Conservation (phyloP, 2,329 filamentous ascomycete species). For the Tetracladium maxilliforme region DNA sequence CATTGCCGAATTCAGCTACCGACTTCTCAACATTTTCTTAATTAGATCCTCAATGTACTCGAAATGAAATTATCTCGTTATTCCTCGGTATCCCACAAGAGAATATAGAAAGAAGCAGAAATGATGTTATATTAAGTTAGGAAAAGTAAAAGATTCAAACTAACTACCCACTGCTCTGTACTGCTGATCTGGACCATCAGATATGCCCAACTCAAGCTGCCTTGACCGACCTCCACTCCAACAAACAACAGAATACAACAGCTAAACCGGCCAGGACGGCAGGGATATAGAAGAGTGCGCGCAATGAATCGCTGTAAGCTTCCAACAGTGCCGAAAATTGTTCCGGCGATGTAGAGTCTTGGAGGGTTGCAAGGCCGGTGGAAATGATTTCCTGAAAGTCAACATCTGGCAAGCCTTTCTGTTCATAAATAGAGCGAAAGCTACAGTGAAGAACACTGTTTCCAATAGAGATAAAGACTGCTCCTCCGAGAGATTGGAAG, state of each 20-base stretch:
- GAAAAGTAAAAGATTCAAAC: too few species aligned
- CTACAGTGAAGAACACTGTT: constrained; percentile 24
- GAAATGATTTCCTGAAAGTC: constrained; percentile 10
- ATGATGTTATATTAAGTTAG: too few species aligned
- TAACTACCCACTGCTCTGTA: too few species aligned
- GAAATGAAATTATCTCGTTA: too few species aligned
- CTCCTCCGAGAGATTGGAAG: constrained; percentile 26
- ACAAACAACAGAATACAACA: constrained; percentile 28
- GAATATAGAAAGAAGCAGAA: too few species aligned
- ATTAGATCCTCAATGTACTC: too few species aligned
- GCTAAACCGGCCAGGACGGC: constrained; percentile 30
- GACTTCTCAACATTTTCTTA: too few species aligned
- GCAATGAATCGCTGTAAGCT: constrained; percentile 40
- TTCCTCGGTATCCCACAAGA: too few species aligned
- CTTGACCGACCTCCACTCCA: constrained; percentile 29
- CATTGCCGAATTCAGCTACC: too few species aligned
- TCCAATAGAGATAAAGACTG: constrained; percentile 28
- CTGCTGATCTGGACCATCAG: too few species aligned
- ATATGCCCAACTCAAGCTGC: too few species aligned
- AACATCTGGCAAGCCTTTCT: constrained; percentile 7
- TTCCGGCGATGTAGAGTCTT: constrained; percentile 22
- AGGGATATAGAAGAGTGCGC: constrained; percentile 37
- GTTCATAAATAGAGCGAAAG: constrained; percentile 7
- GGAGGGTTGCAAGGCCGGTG: constrained; percentile 26
- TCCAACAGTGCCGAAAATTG: constrained; percentile 26